Conservation (phyloP, 2,329 filamentous ascomycete genomes). For the Diaporthe aspalathi region DNA sequence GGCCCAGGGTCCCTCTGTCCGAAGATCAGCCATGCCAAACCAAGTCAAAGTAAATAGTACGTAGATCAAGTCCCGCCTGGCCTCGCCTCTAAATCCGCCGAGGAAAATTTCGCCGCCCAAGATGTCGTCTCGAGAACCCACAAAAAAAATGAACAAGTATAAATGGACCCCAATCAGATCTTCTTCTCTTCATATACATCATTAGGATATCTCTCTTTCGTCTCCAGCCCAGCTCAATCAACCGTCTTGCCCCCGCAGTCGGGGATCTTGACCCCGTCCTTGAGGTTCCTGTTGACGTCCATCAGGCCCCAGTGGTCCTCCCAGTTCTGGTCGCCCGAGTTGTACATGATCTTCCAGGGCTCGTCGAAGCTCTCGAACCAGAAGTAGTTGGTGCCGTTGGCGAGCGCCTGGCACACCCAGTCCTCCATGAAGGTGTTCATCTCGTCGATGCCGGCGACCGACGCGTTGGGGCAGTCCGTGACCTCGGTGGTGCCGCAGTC, state of each 20-base stretch:
- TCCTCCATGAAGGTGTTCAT: conserved; percentile 88
- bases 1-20: neutral
- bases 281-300: conserved; percentile 86
- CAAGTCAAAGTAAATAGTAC: too few relatives aligned
- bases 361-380: conserved; percentile 99
- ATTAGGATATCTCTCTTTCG: neutral
- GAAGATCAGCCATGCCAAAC: neutral
- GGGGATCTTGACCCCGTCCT: conserved; percentile 85
- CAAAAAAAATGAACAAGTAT: neutral
- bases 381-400: conserved; percentile 91
- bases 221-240: neutral
- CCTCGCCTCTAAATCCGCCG: neutral
- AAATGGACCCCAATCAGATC: neutral
- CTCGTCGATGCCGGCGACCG: conserved; percentile 81
- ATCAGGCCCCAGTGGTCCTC: conserved; percentile 97
- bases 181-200: conserved; percentile 22
- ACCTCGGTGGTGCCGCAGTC: conserved; percentile 72
- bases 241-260: conserved; percentile 83
- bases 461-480: conserved; percentile 69
- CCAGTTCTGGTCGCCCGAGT: conserved; percentile 78
- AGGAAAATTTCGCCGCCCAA: neutral
- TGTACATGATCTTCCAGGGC: conserved; percentile 88
- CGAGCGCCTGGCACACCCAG: conserved; percentile 85
- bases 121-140: neutral
- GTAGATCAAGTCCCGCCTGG: neutral